A percentile compares a stretch with the other conserved stretches of the same genome.
These are phyloP conservation scores for Chrysoporthe cubensis DNA, from an alignment of 2,329 filamentous ascomycete genomes.

Conservation along the genomic window DNA sequence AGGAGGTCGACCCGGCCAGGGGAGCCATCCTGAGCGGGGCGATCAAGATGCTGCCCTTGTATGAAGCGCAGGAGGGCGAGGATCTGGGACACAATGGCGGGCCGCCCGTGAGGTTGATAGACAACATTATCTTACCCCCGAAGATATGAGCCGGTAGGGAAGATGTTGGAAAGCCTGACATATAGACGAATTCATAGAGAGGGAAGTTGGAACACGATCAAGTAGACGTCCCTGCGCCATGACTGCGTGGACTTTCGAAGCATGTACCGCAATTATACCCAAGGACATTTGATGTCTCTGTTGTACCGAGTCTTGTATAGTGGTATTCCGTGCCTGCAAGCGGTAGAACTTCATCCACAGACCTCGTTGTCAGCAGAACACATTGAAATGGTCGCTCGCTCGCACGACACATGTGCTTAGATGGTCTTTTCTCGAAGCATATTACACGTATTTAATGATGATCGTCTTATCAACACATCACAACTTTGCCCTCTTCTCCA, in stretches of 20 bases:
- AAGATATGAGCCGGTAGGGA: constrained; percentile 6
- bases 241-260: constrained; percentile 1
- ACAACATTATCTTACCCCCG: constrained; percentile 79
- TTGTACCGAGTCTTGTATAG: background rate
- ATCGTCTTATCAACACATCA: constrained; percentile 33
- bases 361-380: background rate
- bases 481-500: constrained; percentile 56
- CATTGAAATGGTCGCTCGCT: background rate
- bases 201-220: background rate
- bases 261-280: background rate
- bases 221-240: background rate
- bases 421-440: background rate
- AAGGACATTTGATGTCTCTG: background rate
- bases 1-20: constrained; percentile 66
- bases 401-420: background rate
- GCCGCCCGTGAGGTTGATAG: constrained; percentile 84
- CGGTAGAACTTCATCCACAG: background rate
- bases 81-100: constrained; percentile 74
- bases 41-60: constrained; percentile 84
- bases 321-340: background rate
- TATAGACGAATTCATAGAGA: background rate
- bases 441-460: background rate
- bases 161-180: background rate
- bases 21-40: constrained; percentile 90
- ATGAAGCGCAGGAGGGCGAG: constrained; percentile 71